Conservation (phyloP, 495 filamentous ascomycete genomes). For the Oleoguttula mirabilis region DNA sequence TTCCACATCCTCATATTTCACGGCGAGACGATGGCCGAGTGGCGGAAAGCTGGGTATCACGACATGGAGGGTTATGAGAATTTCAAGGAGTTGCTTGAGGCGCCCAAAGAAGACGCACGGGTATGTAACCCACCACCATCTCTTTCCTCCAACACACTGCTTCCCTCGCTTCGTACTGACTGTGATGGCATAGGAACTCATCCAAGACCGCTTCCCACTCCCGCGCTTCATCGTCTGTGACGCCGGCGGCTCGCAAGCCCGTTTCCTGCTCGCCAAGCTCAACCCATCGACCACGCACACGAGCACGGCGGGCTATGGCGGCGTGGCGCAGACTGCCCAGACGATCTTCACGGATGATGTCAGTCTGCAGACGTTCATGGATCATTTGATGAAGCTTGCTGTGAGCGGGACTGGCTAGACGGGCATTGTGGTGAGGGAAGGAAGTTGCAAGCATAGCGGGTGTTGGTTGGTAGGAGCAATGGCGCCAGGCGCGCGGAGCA, state of each 20-base stretch:
- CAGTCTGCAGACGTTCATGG: slow-evolving; percentile 97
- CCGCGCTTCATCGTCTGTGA: slow-evolving; percentile 99
- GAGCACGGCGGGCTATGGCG: slow-evolving; percentile 57
- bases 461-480: no score
- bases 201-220: slow-evolving; percentile 92
- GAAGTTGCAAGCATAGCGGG: no score
- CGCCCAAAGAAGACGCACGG: slow-evolving; percentile 95
- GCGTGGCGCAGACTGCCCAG: slow-evolving; percentile 79
- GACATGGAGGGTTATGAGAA: slow-evolving; percentile 98
- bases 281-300: slow-evolving; percentile 99
- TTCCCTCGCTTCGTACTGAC: slow-evolving; percentile 14
- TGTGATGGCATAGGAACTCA: slow-evolving; percentile 60
- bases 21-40: slow-evolving; percentile 94
- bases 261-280: slow-evolving; percentile 93
- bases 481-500: no score
- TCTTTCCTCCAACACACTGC: background rate
- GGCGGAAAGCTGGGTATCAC: slow-evolving; percentile 96
- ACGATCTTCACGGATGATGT: slow-evolving; percentile 99
- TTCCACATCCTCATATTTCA: slow-evolving; percentile 99
- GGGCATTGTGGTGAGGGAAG: no score
- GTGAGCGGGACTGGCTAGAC: slow-evolving; percentile 25
- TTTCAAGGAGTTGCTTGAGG: slow-evolving; percentile 75
- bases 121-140: slow-evolving; percentile 39
- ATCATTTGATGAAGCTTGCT: slow-evolving; percentile 86
- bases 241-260: slow-evolving; percentile 92